Conservation (phyloP, 2,329 filamentous ascomycete genomes). For the Talaromyces sp. region DNA sequence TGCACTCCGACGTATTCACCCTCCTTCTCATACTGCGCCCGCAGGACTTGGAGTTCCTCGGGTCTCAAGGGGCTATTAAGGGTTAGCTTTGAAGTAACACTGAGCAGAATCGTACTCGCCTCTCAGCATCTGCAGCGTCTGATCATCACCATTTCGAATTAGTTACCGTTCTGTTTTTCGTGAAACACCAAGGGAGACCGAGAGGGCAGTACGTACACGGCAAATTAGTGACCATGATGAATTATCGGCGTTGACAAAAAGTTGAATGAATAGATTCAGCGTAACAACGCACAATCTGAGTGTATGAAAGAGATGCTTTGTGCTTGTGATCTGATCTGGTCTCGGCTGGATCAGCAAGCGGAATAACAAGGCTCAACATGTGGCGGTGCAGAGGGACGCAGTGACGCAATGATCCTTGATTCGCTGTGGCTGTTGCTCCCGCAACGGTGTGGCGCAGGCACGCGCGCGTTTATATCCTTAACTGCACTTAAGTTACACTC, state of each 20-base stretch:
- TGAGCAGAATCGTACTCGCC: slow-evolving; percentile 48
- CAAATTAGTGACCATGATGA: slow-evolving; percentile 43
- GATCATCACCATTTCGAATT: neutral
- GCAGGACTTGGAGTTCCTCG: slow-evolving; percentile 85
- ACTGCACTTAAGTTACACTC: neutral
- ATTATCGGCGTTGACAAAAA: neutral
- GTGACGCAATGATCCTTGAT: slow-evolving; percentile 7
- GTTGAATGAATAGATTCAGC: neutral
- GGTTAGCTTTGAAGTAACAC: slow-evolving; percentile 2
- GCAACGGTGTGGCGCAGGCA: slow-evolving; percentile 24
- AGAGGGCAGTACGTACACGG: slow-evolving; percentile 40
- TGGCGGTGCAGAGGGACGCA: slow-evolving; percentile 30
- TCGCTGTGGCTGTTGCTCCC: slow-evolving; percentile 36
- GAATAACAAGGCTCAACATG: slow-evolving; percentile 22
- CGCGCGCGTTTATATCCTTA: neutral
- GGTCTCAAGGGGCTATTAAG: slow-evolving; percentile 71
- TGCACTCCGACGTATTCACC: slow-evolving; percentile 94
- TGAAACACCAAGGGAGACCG: neutral
- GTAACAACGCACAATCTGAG: neutral
- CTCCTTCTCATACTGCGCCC: slow-evolving; percentile 94
- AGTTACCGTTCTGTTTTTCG: neutral
- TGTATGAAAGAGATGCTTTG: neutral
- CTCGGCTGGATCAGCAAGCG: neutral
- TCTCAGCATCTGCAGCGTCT: slow-evolving; percentile 98
- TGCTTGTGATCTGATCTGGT: slow-evolving; percentile 23